Conservation (phyloP, 106 monocot species). For the Acorus calamus region DNA sequence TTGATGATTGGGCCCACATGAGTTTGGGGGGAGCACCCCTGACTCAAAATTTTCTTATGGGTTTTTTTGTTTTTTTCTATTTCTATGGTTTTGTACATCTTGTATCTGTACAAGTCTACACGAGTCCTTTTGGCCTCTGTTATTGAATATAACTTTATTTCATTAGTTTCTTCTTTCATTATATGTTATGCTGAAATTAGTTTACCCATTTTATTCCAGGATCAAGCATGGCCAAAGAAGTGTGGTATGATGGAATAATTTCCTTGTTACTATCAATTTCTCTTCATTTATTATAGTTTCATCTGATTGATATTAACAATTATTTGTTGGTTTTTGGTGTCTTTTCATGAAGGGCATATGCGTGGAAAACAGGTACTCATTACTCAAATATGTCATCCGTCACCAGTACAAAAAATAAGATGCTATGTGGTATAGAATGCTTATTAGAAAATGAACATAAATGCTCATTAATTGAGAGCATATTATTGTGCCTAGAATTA, state of each 20-base stretch:
- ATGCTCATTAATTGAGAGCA: too few relatives aligned
- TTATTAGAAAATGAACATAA: too few relatives aligned
- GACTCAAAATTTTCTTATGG: background rate
- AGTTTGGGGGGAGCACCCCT: too few relatives aligned
- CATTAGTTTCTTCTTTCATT: too few relatives aligned
- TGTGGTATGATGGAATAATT: slow-evolving; percentile 26
- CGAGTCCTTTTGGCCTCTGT: background rate
- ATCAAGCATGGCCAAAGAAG: slow-evolving; percentile 78
- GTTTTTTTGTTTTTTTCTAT: background rate
- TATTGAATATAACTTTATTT: background rate
- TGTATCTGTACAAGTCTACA: background rate
- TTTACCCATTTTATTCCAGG: slow-evolving; percentile 18
- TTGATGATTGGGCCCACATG: too few relatives aligned
- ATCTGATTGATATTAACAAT: background rate
- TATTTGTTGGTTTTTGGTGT: slow-evolving; percentile 8
- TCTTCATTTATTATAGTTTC: background rate
- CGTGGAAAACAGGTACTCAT: slow-evolving; percentile 54
- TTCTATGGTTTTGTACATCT: background rate
- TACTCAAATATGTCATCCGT: background rate
- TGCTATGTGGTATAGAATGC: too few relatives aligned
- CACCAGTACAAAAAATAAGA: too few relatives aligned
- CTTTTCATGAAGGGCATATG: slow-evolving; percentile 46
- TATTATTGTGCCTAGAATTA: too few relatives aligned
- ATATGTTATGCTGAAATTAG: too few relatives aligned
- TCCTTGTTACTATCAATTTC: background rate